Base-by-base conservation (phyloP, 305 asterid species). In the Ruellia speciosa region DNA sequence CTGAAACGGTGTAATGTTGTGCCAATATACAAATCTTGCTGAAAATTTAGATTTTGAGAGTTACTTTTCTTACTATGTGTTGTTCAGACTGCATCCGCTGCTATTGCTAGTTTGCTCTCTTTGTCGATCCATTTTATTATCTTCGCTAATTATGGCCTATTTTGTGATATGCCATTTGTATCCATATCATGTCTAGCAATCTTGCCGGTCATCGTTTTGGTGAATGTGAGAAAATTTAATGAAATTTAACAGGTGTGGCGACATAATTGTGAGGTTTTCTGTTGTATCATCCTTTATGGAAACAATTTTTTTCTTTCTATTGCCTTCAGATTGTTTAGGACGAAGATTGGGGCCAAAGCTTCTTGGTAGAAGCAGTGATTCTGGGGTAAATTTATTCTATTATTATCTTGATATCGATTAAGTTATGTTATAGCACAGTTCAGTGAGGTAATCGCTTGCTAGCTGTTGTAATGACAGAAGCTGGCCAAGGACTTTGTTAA, bases 261-360 rank as follows among this genome's bases (percentile, higher is more conserved):
- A n/a, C n/a, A n/a, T n/a, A n/a, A n/a, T n/a, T n/a, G n/a, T 24
- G 31, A 24, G 4, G 31, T 24, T 24, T 24, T 24, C 31, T 64
- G 10, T 15, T 28, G n/a, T 50, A 18, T 39, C 7, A 19, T 31
- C n/a, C n/a, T 45, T 10, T 18, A 34, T 59, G 43, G 15, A 64
- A 49, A 63, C 53, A 57, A 45, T 14, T 14, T 47, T 24, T 24
- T 4, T 16, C 20, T 45, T 66, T 50, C 18, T 59, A 49, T 60
- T 28, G 66, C 56, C 78, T 62, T 70, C 88, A 92, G 99, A 86
- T 79, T 92, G 99, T 78, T 80, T 92, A 75, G 97, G 97, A 57
- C 86, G 97, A 58, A 79, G 99, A 52, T 77, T 86, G 81, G 99
- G 99, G 53, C 97, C 99, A 62, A 88, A 81, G 76, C 79, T 92